Evolutionary conservation across 805 yeast species (phyloP).

Genomic region (Danielia reshetovae): DNA sequence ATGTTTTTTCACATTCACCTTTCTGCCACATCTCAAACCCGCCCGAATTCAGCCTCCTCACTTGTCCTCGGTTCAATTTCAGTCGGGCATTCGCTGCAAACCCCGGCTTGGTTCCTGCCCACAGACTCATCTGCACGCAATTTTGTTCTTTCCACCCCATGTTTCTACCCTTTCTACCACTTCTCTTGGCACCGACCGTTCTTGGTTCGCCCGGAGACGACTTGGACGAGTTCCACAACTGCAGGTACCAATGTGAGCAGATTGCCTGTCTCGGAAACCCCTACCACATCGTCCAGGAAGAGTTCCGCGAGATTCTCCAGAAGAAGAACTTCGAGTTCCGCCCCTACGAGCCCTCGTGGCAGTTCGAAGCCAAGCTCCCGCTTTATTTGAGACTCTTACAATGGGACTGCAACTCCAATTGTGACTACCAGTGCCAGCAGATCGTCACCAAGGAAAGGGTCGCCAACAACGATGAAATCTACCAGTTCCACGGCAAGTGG

Average conservation of each 20-base stretch:
- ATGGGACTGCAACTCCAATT: slow-evolving; percentile 48
- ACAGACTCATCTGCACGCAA: too few species aligned
- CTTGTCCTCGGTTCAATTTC: not conserved
- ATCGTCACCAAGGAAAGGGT: slow-evolving; percentile 57
- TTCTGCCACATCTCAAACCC: not conserved
- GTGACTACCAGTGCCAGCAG: slow-evolving; percentile 93
- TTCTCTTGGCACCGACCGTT: not conserved
- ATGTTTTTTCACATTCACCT: not conserved
- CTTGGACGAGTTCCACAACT: slow-evolving; percentile 51
- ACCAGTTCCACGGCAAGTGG: slow-evolving; percentile 98
- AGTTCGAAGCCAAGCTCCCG: slow-evolving; percentile 41
- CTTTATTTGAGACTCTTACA: slow-evolving; percentile 42
- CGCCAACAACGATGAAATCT: slow-evolving; percentile 46
- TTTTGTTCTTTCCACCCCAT: too few species aligned
- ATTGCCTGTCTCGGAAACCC: slow-evolving; percentile 32
- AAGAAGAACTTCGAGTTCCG: slow-evolving; percentile 15
- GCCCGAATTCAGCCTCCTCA: not conserved
- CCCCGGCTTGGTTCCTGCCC: too few species aligned
- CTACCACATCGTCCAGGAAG: slow-evolving; percentile 22
- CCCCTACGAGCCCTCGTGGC: slow-evolving; percentile 29
- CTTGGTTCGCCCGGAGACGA: slow-evolving; percentile 56
- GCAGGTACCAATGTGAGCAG: slow-evolving; percentile 48
- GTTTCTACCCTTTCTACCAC: not conserved
- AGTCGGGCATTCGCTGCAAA: too few species aligned
- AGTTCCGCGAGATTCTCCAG: slow-evolving; percentile 16